These are phyloP conservation scores for Cadophora gregata DNA, from an alignment of 2,329 filamentous ascomycete species.

Conservation along the genomic window DNA sequence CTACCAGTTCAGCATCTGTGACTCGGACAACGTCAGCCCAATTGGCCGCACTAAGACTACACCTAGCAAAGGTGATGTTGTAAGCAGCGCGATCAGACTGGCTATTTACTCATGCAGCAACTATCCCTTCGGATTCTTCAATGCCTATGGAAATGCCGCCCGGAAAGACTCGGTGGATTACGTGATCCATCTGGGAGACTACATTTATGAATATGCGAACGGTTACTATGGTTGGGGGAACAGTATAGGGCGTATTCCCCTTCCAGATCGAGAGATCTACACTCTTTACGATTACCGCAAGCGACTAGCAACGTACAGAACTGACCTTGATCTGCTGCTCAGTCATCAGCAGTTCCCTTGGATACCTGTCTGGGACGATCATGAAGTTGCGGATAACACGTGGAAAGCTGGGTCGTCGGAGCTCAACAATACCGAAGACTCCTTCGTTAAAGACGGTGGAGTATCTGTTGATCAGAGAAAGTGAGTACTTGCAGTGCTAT, in stretches of 20 bases:
- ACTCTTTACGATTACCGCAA: conserved; percentile 65
- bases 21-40: conserved; percentile 64
- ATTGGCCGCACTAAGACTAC: conserved; percentile 74
- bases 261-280: conserved; percentile 54
- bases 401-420: conserved; percentile 66
- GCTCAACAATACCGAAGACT: conserved; percentile 70
- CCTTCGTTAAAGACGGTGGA: conserved; percentile 60
- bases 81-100: conserved; percentile 61
- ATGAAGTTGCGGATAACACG: conserved; percentile 68
- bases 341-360: conserved; percentile 63
- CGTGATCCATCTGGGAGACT: conserved; percentile 64
- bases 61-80: conserved; percentile 60
- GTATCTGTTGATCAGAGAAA: conserved; percentile 76
- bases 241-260: conserved; percentile 57
- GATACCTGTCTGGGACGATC: conserved; percentile 70
- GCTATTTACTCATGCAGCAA: conserved; percentile 77
- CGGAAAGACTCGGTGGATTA: conserved; percentile 66
- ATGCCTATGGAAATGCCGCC: conserved; percentile 63
- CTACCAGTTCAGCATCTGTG: conserved; percentile 74
- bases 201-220: conserved; percentile 67
- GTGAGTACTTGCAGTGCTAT: conserved; percentile 27
- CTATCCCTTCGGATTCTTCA: conserved; percentile 66
- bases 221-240: conserved; percentile 58
- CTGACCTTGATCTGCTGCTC: conserved; percentile 63
- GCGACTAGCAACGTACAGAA: conserved; percentile 62